phyloP scores from a whole-genome alignment of 306 rosid genomes.

The Crotalaria pallida region DNA sequence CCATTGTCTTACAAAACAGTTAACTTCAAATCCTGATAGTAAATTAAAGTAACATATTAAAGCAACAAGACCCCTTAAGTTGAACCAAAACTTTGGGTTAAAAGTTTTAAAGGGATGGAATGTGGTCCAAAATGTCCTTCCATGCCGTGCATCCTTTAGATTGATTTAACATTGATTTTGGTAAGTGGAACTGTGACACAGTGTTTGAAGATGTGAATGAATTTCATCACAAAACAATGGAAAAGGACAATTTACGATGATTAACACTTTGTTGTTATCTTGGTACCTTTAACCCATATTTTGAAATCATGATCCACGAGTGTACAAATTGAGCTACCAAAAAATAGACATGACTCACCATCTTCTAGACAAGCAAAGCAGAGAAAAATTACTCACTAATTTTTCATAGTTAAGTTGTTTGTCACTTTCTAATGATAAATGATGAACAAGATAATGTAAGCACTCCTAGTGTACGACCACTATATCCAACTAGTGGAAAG shows the following conservation, averaged over 20 bases:
- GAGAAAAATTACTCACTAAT: not conserved
- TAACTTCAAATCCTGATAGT: slow-evolving; percentile 2
- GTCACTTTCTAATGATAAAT: slow-evolving; percentile 19
- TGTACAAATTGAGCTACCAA: not conserved
- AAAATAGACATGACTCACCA: not conserved
- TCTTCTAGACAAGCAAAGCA: not conserved
- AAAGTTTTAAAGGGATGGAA: not conserved
- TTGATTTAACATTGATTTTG: not conserved
- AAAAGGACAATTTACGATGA: slow-evolving; percentile 11
- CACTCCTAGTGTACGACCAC: too few species aligned
- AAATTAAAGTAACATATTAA: slow-evolving; percentile 10
- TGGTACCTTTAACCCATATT: slow-evolving; percentile 5
- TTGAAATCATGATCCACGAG: slow-evolving; percentile 12
- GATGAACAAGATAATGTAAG: not conserved
- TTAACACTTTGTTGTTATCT: slow-evolving; percentile 12
- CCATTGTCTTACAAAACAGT: slow-evolving; percentile 18
- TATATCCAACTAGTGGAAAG: not conserved
- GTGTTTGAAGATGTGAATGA: not conserved
- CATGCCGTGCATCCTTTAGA: not conserved
- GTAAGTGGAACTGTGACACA: not conserved
- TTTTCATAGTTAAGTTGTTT: not conserved
- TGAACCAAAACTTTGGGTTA: slow-evolving; percentile 2
- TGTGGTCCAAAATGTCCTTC: slow-evolving; percentile 14
- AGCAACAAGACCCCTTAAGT: slow-evolving; percentile 15
- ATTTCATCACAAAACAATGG: not conserved